phyloP scores from a whole-genome alignment of 2,329 filamentous ascomycete species.

The Grosmannia huntii region DNA sequence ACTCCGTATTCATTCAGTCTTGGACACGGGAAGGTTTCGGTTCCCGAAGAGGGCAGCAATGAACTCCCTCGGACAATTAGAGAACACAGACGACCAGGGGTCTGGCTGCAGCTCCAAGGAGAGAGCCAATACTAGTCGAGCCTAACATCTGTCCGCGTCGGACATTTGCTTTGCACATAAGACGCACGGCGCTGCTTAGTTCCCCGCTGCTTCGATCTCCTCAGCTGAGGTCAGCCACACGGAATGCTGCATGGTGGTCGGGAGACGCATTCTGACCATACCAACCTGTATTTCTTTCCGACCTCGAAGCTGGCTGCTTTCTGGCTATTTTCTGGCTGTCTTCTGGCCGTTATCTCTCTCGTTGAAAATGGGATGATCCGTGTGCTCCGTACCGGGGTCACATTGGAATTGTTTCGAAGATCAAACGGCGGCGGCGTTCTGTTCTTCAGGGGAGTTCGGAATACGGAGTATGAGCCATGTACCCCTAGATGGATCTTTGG shows the following conservation, averaged over 20 bases:
- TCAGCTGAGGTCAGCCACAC: neutral
- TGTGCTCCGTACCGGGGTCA: neutral
- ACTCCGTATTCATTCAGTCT: neutral
- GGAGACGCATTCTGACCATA: neutral
- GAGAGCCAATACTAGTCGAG: neutral
- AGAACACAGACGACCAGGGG: neutral
- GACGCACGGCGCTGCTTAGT: neutral
- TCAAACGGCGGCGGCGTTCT: slow-evolving; percentile 3
- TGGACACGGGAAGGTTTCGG: neutral
- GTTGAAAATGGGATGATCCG: neutral
- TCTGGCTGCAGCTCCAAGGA: neutral
- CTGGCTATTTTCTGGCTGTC: neutral
- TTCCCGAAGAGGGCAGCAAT: neutral
- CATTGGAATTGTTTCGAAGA: slow-evolving; percentile 4
- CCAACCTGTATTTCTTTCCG: neutral
- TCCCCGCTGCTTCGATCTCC: neutral
- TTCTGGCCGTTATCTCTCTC: neutral
- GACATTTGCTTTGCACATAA: too few relatives aligned
- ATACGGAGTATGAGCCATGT: neutral
- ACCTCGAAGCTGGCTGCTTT: neutral
- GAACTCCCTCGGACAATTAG: too few relatives aligned
- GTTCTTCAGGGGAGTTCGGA: neutral
- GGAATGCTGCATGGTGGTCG: neutral
- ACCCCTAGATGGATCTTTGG: too few relatives aligned
- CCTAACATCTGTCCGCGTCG: neutral